Evolutionary conservation across 176 grass and related monocot species (phyloP).

Genomic region (Ensete ventricosum): DNA sequence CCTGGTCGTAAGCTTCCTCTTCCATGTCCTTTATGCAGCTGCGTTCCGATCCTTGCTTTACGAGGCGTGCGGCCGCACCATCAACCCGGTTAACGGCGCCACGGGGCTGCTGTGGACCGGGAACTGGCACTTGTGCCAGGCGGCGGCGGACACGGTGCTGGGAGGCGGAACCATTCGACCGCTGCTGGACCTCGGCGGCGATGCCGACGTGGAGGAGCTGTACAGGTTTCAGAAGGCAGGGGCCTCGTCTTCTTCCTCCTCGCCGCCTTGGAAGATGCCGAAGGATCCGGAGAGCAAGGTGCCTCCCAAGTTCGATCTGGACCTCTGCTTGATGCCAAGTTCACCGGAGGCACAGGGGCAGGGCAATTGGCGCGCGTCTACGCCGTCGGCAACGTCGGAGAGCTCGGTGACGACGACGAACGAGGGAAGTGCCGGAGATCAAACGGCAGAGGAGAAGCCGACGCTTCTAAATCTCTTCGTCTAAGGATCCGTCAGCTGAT

Average conservation of each 20-base stretch:
- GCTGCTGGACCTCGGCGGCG: constrained; percentile 27
- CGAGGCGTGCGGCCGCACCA: constrained; percentile 78
- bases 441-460: background rate
- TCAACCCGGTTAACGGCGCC: constrained; percentile 84
- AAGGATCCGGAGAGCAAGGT: background rate
- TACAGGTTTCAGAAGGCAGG: background rate
- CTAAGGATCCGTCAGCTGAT: background rate
- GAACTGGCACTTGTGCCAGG: constrained; percentile 84
- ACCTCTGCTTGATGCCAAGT: constrained; percentile 44
- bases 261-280: constrained; percentile 19
- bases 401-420: constrained; percentile 56
- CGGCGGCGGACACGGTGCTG: constrained; percentile 55
- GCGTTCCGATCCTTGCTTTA: constrained; percentile 86
- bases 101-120: constrained; percentile 72
- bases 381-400: constrained; percentile 31
- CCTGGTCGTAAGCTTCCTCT: no score
- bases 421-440: background rate
- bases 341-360: background rate
- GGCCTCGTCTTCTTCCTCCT: constrained; percentile 23
- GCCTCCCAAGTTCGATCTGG: constrained; percentile 28
- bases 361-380: background rate
- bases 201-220: constrained; percentile 12
- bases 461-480: constrained; percentile 4
- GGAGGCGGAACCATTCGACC: constrained; percentile 40
- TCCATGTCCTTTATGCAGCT: constrained; percentile 24